Percentiles rank a stretch among this genome's conserved stretches.
Evolutionary conservation across 495 filamentous ascomycete species (phyloP).

Genomic region (Trypethelium eluteriae): DNA sequence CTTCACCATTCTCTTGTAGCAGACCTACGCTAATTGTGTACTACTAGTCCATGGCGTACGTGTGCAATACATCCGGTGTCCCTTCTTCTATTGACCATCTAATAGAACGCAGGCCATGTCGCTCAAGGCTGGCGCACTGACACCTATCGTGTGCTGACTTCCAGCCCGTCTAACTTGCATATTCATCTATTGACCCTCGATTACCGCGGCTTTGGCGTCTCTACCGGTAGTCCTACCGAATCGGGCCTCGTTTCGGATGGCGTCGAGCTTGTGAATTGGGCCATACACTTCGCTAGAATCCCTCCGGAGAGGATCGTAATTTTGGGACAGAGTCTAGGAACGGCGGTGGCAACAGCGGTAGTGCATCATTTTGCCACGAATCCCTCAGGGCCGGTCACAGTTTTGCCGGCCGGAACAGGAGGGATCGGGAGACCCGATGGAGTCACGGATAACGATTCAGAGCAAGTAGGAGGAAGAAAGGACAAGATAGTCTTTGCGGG

Average conservation of each 20-base stretch:
- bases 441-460: neutral
- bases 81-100: constrained; percentile 18
- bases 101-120: constrained; percentile 46
- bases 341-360: constrained; percentile 67
- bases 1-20: neutral
- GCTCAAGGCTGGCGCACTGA: constrained; percentile 46
- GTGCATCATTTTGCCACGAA: constrained; percentile 55
- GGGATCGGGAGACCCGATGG: neutral
- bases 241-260: constrained; percentile 75
- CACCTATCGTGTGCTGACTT: constrained; percentile 44
- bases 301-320: constrained; percentile 66
- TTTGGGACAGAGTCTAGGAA: constrained; percentile 84
- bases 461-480: neutral
- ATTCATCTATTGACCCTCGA: constrained; percentile 68
- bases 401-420: constrained; percentile 7
- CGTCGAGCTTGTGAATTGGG: constrained; percentile 61
- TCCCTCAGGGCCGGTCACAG: constrained; percentile 16
- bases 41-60: constrained; percentile 17
- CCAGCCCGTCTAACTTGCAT: constrained; percentile 35
- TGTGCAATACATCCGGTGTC: neutral
- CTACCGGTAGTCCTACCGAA: constrained; percentile 73
- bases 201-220: constrained; percentile 84
- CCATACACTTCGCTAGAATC: constrained; percentile 54
- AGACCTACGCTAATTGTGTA: neutral
- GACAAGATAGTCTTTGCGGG: constrained; percentile 49